These are phyloP conservation scores for Ilex aquifolium DNA, from an alignment of 257 asterid species.

Conservation along the genomic window DNA sequence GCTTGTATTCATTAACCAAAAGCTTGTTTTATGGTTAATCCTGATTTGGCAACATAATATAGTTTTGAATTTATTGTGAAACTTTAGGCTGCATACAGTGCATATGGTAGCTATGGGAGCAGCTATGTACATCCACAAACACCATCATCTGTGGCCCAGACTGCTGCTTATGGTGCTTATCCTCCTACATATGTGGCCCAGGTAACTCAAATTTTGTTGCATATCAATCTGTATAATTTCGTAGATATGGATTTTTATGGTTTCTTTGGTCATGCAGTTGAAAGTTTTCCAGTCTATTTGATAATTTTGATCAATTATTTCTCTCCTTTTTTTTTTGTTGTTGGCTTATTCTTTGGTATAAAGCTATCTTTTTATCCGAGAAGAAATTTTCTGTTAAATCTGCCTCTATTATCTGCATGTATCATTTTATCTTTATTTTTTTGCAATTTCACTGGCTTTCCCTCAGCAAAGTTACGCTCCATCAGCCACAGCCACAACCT, in stretches of 20 bases:
- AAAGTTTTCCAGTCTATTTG: too few relatives aligned
- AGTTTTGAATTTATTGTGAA: not conserved
- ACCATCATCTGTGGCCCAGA: slow-evolving; percentile 65
- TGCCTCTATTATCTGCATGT: not conserved
- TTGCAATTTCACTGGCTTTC: slow-evolving; percentile 33
- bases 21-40: too few relatives aligned
- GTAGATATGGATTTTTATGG: too few relatives aligned
- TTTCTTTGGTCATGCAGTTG: too few relatives aligned
- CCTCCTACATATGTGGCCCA: slow-evolving; percentile 75
- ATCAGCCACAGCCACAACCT: slow-evolving; percentile 48
- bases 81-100: slow-evolving; percentile 67
- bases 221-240: too few relatives aligned
- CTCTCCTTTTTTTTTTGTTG: too few relatives aligned
- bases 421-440: not conserved
- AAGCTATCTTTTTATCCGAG: too few relatives aligned
- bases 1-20: too few relatives aligned
- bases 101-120: slow-evolving; percentile 64
- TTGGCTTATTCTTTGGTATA: too few relatives aligned
- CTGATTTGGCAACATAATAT: not conserved
- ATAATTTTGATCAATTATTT: too few relatives aligned
- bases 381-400: not conserved
- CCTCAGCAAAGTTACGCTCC: slow-evolving; percentile 66
- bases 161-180: slow-evolving; percentile 76
- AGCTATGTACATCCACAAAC: slow-evolving; percentile 61
- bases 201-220: slow-evolving; percentile 32